phyloP scores from a whole-genome alignment of 805 yeast genomes.

The Saccharomyces paradoxus region DNA sequence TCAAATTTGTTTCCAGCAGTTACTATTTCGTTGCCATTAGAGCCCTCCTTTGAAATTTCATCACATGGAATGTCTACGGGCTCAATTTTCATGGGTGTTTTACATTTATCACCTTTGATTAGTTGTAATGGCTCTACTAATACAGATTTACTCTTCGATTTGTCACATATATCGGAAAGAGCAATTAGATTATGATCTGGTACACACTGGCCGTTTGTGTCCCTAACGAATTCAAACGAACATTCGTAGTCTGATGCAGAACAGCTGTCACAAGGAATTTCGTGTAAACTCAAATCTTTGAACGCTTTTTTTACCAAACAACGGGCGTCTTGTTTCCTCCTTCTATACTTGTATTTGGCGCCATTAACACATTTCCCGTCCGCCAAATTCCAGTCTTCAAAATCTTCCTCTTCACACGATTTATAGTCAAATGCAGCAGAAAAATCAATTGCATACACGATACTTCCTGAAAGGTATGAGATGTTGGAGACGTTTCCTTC shows the following conservation, averaged over 20 bases:
- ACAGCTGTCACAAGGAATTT: constrained; percentile 56
- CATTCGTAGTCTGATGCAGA: constrained; percentile 64
- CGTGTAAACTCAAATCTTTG: constrained; percentile 33
- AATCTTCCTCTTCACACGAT: constrained; percentile 42
- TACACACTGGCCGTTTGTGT: constrained; percentile 42
- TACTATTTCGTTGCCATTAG: constrained; percentile 25
- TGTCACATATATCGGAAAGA: constrained; percentile 16
- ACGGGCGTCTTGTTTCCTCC: constrained; percentile 57
- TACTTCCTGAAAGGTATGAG: background rate
- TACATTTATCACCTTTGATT: constrained; percentile 16
- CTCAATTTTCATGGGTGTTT: constrained; percentile 17
- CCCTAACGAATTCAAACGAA: constrained; percentile 39
- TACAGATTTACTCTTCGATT: constrained; percentile 5
- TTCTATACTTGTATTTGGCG: constrained; percentile 48
- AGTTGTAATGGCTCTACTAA: constrained; percentile 13
- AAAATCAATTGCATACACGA: constrained; percentile 42
- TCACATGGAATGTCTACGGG: constrained; percentile 26
- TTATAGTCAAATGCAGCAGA: constrained; percentile 41
- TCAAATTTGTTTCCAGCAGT: constrained; percentile 39
- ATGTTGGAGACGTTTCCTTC: no score
- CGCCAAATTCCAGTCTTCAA: constrained; percentile 50
- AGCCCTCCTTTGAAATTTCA: constrained; percentile 4
- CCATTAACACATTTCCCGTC: constrained; percentile 54
- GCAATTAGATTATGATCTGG: constrained; percentile 25
- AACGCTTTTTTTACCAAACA: constrained; percentile 42